Evolutionary conservation across 148 eudicot species (phyloP).

Genomic region (Vaccinium darrowii): DNA sequence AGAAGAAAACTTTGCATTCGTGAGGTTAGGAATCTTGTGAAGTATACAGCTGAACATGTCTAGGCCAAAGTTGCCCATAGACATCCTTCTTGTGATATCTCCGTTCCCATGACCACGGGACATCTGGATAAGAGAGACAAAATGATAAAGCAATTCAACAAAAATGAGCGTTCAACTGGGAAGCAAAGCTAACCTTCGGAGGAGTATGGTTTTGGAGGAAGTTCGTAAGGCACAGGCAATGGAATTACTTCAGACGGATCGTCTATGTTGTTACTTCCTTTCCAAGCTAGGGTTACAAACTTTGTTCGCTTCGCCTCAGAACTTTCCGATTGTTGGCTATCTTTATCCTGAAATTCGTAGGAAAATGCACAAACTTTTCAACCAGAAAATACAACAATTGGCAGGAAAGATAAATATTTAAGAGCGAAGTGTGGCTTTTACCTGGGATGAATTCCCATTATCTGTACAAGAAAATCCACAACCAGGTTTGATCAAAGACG

Average conservation of each 20-base stretch:
- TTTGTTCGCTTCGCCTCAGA: slow-evolving; percentile 47
- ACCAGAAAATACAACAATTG: not conserved
- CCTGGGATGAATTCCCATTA: slow-evolving; percentile 36
- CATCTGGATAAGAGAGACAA: slow-evolving; percentile 42
- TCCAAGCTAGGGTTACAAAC: slow-evolving; percentile 68
- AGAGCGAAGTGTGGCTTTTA: slow-evolving; percentile 17
- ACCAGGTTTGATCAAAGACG: slow-evolving; percentile 36
- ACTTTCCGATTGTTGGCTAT: slow-evolving; percentile 14
- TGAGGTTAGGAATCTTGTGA: slow-evolving; percentile 34
- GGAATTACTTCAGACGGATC: slow-evolving; percentile 45
- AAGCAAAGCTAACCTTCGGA: slow-evolving; percentile 48
- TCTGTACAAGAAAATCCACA: slow-evolving; percentile 79
- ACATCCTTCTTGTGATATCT: slow-evolving; percentile 73
- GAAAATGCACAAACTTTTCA: not conserved
- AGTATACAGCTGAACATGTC: slow-evolving; percentile 50
- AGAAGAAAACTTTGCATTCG: not conserved
- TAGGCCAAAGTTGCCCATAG: slow-evolving; percentile 86
- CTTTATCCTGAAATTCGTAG: slow-evolving; percentile 35
- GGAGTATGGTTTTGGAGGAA: slow-evolving; percentile 80
- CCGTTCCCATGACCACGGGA: slow-evolving; percentile 98
- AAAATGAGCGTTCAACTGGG: not conserved
- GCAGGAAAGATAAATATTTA: not conserved
- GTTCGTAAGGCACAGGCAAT: slow-evolving; percentile 85
- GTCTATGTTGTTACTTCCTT: slow-evolving; percentile 32
- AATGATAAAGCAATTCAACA: slow-evolving; percentile 2